phyloP scores from a whole-genome alignment of 2,329 filamentous ascomycete genomes.

The Nemania bipapillata region DNA sequence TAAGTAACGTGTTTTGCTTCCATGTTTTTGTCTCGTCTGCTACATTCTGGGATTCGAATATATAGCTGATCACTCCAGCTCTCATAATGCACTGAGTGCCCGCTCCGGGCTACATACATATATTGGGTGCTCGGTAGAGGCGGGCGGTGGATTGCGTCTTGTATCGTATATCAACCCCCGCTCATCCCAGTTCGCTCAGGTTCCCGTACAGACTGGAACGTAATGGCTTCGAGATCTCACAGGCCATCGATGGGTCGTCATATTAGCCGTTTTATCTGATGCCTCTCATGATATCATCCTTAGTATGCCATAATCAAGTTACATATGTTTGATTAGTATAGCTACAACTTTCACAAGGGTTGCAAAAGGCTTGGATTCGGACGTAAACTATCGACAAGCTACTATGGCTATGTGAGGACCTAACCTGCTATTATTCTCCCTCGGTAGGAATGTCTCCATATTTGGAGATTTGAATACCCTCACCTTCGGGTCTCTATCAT shows the following conservation, averaged over 20 bases:
- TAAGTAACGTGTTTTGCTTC: slow-evolving; percentile 28
- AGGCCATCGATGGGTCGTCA: slow-evolving; percentile 1
- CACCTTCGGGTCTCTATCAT: too few relatives aligned
- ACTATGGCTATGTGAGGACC: too few relatives aligned
- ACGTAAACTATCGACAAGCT: too few relatives aligned
- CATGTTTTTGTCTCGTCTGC: neutral
- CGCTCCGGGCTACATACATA: slow-evolving; percentile 16
- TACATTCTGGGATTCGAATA: slow-evolving; percentile 5
- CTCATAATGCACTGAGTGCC: slow-evolving; percentile 14
- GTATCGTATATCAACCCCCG: slow-evolving; percentile 21
- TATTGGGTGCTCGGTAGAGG: slow-evolving; percentile 18
- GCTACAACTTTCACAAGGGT: too few relatives aligned
- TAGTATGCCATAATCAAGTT: neutral
- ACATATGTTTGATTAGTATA: neutral
- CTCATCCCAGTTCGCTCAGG: slow-evolving; percentile 15
- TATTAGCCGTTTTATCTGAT: slow-evolving; percentile 2
- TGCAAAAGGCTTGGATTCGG: too few relatives aligned
- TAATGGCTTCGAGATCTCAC: slow-evolving; percentile 13
- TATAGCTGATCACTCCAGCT: slow-evolving; percentile 16
- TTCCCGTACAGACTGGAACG: slow-evolving; percentile 9
- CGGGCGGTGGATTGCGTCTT: slow-evolving; percentile 3
- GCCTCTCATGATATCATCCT: neutral
- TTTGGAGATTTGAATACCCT: too few relatives aligned
- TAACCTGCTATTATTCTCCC: too few relatives aligned
- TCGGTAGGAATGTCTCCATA: too few relatives aligned